phyloP scores from a whole-genome alignment of 768 basidiomycete species.

The Rhizopogon vinicolor region DNA sequence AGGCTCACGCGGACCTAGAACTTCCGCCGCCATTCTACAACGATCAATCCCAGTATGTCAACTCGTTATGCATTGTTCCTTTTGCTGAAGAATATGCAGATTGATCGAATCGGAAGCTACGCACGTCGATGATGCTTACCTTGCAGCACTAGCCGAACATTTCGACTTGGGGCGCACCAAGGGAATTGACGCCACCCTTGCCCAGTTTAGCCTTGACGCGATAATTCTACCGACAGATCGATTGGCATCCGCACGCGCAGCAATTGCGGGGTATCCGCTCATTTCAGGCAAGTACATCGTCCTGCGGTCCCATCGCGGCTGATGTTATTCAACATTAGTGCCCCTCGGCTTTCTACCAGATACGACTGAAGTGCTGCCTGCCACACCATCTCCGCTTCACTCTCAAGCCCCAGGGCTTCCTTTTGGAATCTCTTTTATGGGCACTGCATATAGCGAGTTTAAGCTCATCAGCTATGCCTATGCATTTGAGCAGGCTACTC shows the following conservation, averaged over 20 bases:
- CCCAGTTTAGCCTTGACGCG: conserved; percentile 44
- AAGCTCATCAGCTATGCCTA: conserved; percentile 38
- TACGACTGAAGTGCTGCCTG: conserved; percentile 19
- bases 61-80: conserved; percentile 15
- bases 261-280: conserved; percentile 34
- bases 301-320: background rate
- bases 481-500: conserved; percentile 54
- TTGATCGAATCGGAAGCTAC: conserved; percentile 18
- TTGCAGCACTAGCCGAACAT: conserved; percentile 39
- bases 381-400: conserved; percentile 32
- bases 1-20: conserved; percentile 43
- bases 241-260: conserved; percentile 21
- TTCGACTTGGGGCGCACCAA: conserved; percentile 43
- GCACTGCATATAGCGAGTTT: conserved; percentile 42
- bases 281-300: conserved; percentile 23
- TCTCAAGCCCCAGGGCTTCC: conserved; percentile 33
- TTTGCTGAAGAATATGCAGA: conserved; percentile 8
- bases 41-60: conserved; percentile 25
- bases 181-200: conserved; percentile 51
- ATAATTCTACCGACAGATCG: conserved; percentile 39
- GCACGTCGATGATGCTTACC: conserved; percentile 29
- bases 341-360: conserved; percentile 37
- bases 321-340: conserved; percentile 30
- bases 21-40: conserved; percentile 23
- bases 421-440: conserved; percentile 39